phyloP scores from a whole-genome alignment of 352 stramenopile genomes.

The Pythium aristosporum region DNA sequence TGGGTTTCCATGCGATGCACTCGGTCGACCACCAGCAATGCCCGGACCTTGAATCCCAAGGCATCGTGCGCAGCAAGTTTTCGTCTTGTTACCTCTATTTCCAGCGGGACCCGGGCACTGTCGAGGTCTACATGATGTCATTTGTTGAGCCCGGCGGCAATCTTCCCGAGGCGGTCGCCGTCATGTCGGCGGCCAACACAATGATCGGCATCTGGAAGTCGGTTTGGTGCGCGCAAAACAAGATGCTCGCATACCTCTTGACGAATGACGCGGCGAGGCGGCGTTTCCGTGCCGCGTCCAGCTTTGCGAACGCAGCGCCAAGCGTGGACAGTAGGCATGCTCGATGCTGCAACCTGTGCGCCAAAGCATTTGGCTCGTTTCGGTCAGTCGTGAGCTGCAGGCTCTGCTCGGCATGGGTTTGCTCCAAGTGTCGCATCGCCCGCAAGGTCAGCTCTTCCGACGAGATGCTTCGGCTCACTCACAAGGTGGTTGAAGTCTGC shows the following conservation, averaged over 20 bases:
- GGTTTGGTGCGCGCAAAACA: conserved; percentile 32
- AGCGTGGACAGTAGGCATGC: neutral
- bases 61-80: conserved; percentile 31
- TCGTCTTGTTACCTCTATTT: conserved; percentile 38
- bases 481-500: conserved; percentile 18
- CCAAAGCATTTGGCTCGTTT: conserved; percentile 15
- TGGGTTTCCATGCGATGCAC: conserved; percentile 47
- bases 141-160: conserved; percentile 29
- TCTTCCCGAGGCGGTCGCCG: conserved; percentile 22
- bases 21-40: conserved; percentile 36
- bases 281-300: neutral
- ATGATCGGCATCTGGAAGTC: conserved; percentile 36
- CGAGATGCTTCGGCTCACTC: neutral
- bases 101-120: conserved; percentile 26
- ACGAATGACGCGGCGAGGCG: neutral
- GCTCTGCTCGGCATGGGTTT: conserved; percentile 17
- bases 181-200: conserved; percentile 21
- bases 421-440: conserved; percentile 14
- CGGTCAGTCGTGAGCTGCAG: conserved; percentile 6
- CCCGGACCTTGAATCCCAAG: conserved; percentile 11
- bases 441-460: conserved; percentile 8
- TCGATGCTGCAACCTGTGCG: conserved; percentile 1
- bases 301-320: too few species aligned
- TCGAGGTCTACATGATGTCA: conserved; percentile 42
- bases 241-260: conserved; percentile 35